These are phyloP conservation scores for Agrocybe praecox DNA, from an alignment of 768 basidiomycete genomes.

Conservation along the genomic window DNA sequence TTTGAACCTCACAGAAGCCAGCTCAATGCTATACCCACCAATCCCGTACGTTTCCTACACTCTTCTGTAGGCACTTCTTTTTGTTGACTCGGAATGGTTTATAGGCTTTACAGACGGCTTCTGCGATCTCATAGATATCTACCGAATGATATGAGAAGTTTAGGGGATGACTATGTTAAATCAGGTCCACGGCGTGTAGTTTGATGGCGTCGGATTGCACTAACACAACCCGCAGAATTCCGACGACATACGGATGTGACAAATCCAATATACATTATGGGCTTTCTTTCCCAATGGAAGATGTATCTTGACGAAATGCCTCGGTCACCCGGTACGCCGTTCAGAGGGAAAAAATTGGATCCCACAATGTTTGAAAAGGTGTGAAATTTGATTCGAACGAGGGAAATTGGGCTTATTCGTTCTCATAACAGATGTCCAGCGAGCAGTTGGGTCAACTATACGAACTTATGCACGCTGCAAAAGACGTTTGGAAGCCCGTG, in stretches of 20 bases:
- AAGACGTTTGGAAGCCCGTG: constrained; percentile 80
- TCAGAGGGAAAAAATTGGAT: constrained; percentile 71
- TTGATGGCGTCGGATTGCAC: background rate
- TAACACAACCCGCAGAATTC: constrained; percentile 62
- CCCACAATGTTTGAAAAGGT: constrained; percentile 79
- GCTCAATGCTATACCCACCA: constrained; percentile 76
- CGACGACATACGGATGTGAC: constrained; percentile 75
- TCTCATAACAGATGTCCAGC: constrained; percentile 72
- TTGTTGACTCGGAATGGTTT: background rate
- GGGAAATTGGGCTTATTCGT: background rate
- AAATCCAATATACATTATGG: constrained; percentile 91
- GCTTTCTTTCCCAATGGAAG: constrained; percentile 96
- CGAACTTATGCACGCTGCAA: constrained; percentile 91
- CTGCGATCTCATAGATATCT: constrained; percentile 78
- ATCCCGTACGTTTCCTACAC: constrained; percentile 63
- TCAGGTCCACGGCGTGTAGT: constrained; percentile 48
- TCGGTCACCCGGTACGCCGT: constrained; percentile 44
- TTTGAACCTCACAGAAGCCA: constrained; percentile 62
- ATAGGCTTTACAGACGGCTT: constrained; percentile 79
- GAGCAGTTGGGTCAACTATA: constrained; percentile 95
- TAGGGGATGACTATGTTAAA: constrained; percentile 89
- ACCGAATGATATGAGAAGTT: constrained; percentile 75
- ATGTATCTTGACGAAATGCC: constrained; percentile 80
- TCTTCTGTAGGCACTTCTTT: background rate
- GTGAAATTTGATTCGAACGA: constrained; percentile 1